Base-by-base conservation (phyloP, 352 stramenopile genomes). In the Pythium angustatum region DNA sequence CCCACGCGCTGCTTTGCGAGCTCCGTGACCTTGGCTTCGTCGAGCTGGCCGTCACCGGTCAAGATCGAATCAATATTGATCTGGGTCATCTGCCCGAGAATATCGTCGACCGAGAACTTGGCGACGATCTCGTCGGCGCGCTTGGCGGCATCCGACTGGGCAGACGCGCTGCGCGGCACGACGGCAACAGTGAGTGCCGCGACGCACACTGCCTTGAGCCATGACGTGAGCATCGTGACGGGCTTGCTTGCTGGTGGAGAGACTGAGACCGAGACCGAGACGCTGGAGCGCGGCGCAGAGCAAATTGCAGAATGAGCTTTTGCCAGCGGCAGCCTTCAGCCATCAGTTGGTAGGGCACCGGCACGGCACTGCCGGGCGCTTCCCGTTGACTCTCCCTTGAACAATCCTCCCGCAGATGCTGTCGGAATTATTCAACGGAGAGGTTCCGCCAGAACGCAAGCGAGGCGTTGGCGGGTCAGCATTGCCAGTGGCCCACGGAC, bases 11-110 rank as follows among this genome's bases (percentile, higher is more conserved):
- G 70, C 71, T 84, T 73, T 36, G 81, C 82, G 51, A 93, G 82
- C n/a, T 65, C 74, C 26, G 66, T 31, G 36, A 88, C 69, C 38
- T 87, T 72, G 58, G 52, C 63, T 48, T 85, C 66, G 49, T 87
- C 72, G 14, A 84, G 67, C 48, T 69, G 71, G 22, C 66, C 40
- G 49, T 90, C 70, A 30, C 64, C 55, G 24, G 71, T 72, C 22
- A 93, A 56, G 30, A 96, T 62, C 27, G 74, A 51, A 34, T 73
- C 74, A 47, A 96, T 84, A 62, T 93, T 88, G 65, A 96, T 81
- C 69, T 96, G 87, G 24, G 80, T 83, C 85, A 96, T 93, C 69
- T 96, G 87, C 3, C 82, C 84, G 33, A 94, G 69, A 43, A 90
- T 81, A 15, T 84, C 78, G 24, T 90, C 78, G 22, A 85, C 68